Evolutionary conservation across 192 early-diverging fungal species (phyloP).

Genomic region (Coemansia sp.): DNA sequence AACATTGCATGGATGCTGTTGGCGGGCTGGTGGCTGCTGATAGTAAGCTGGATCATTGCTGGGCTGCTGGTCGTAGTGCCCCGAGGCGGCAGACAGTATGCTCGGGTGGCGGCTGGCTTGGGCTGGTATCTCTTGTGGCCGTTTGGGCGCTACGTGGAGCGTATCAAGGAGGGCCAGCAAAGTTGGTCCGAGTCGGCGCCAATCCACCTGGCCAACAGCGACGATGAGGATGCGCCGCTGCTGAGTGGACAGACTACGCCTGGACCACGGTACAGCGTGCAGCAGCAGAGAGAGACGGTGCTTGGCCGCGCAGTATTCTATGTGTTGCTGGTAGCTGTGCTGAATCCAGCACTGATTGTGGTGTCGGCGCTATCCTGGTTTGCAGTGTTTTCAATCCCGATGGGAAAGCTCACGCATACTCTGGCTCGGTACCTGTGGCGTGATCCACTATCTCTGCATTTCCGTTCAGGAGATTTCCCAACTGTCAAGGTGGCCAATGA

Average conservation of each 20-base stretch:
- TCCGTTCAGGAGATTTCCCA: conserved; percentile 60
- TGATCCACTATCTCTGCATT: conserved; percentile 72
- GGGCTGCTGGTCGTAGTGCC: conserved; percentile 59
- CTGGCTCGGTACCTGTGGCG: conserved; percentile 73
- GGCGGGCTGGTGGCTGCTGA: conserved; percentile 87
- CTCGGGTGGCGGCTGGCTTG: conserved; percentile 69
- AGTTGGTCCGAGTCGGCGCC: background rate
- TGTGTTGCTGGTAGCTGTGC: conserved; percentile 23
- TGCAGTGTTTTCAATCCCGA: conserved; percentile 83
- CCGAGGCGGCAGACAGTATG: conserved; percentile 58
- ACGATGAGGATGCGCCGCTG: conserved; percentile 46
- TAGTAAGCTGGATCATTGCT: conserved; percentile 63
- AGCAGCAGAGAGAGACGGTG: conserved; percentile 25
- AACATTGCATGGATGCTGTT: conserved; percentile 85
- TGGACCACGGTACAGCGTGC: conserved; percentile 7
- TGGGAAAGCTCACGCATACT: conserved; percentile 89
- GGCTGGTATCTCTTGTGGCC: conserved; percentile 92
- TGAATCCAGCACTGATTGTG: conserved; percentile 75
- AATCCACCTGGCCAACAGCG: background rate
- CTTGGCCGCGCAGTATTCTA: conserved; percentile 36
- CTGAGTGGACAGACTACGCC: conserved; percentile 13
- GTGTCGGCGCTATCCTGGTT: conserved; percentile 82
- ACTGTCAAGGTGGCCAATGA: conserved; percentile 38
- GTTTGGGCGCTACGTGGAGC: conserved; percentile 91
- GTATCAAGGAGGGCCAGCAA: conserved; percentile 49